Base-by-base conservation (phyloP, 2,329 filamentous ascomycete genomes). In the Triangularia setosa region DNA sequence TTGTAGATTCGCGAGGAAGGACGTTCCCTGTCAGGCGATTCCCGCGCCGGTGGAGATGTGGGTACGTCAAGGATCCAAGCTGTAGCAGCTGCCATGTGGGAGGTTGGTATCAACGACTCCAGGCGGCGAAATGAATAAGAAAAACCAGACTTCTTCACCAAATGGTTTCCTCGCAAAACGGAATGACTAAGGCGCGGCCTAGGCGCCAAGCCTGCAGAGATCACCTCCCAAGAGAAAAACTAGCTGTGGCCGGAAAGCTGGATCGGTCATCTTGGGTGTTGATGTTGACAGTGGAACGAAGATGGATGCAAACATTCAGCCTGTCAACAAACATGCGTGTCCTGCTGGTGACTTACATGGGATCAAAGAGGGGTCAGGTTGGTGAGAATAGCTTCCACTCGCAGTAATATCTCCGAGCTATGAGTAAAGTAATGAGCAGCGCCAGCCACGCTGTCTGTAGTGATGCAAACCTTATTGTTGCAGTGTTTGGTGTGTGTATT, bases 71-170 rank as follows among this genome's bases (percentile, higher is more conserved):
- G 52, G 52, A 55, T 55, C 23, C 21, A 24, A 55, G 52, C 52
- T 27, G 52, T 27, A 55, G 16, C 24, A 27, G 52, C 52, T 59
- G 57, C 57, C 57, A 59, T 35, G 57, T 48, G 40, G 57, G 57
- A 25, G 57, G 28, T 40, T 23, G 30, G 30, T 24, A 35, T 33
- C 28, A 27, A 8, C 27, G 57, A 48, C 27, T 59, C 48, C 33
- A 18, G 57, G 48, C 14, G 57, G 30, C 30, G 24, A 33, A 59
- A 48, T 59, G 57, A 59, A 48, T 48, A 59, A 59, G 33, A 48
- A 59, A 48, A 24, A 23, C 14, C 21, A 35, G 40, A 16, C 16
- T 59, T n/a, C 52, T 55, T 55, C 23, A 55, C 52, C 16, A 24
- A 11, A 55, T 24, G 21, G 27, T 16, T 11, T 11, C 4, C 4